A percentile compares a stretch with the other conserved stretches of the same genome.
Conservation (phyloP, 208 protist genomes). For the Crithidia sp. region DNA sequence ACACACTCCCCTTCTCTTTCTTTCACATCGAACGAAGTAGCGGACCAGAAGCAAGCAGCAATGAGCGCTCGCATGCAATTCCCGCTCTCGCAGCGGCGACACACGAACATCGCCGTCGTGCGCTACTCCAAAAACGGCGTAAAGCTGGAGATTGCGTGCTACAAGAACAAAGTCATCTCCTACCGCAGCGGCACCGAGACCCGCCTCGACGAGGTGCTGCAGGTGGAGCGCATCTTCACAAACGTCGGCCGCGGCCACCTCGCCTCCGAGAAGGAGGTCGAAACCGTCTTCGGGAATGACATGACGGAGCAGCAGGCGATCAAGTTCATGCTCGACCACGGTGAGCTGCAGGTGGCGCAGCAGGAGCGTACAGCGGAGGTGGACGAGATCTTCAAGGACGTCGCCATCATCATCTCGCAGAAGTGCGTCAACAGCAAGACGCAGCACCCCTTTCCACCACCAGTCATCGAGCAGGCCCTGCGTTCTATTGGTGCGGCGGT, state of each 20-base stretch:
- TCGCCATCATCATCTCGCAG: slow-evolving; percentile 96
- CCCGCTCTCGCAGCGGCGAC: slow-evolving; percentile 87
- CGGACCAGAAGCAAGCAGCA: neutral
- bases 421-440: slow-evolving; percentile 96
- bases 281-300: slow-evolving; percentile 61
- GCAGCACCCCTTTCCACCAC: slow-evolving; percentile 83
- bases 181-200: slow-evolving; percentile 86
- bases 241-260: slow-evolving; percentile 85
- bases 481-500: slow-evolving; percentile 93
- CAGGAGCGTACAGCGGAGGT: slow-evolving; percentile 95
- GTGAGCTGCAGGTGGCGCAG: slow-evolving; percentile 97
- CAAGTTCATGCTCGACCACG: slow-evolving; percentile 95
- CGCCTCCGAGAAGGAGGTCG: slow-evolving; percentile 84
- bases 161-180: slow-evolving; percentile 94
- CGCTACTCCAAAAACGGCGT: slow-evolving; percentile 84
- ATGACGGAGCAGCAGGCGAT: slow-evolving; percentile 78
- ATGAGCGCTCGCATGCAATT: slow-evolving; percentile 90
- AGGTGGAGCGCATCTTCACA: slow-evolving; percentile 91
- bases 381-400: slow-evolving; percentile 95
- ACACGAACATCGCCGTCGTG: slow-evolving; percentile 91
- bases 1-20: neutral
- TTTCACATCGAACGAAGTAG: no score
- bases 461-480: slow-evolving; percentile 96
- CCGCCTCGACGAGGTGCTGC: slow-evolving; percentile 89
- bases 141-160: slow-evolving; percentile 90